These are phyloP conservation scores for Blastomyces percursus DNA, from an alignment of 2,329 filamentous ascomycete genomes.

Conservation along the genomic window DNA sequence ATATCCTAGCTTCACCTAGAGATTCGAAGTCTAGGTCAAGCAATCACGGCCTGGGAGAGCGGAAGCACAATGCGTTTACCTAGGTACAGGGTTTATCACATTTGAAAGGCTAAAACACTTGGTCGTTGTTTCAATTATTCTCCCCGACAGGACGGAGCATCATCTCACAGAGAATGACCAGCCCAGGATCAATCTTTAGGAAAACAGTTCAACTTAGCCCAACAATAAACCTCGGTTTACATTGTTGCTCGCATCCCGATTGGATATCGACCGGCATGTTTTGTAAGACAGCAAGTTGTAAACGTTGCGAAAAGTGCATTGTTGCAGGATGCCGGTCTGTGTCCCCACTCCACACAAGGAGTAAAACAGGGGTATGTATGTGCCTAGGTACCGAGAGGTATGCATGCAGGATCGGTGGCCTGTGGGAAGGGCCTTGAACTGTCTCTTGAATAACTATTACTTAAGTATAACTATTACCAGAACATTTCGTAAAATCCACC, in stretches of 20 bases:
- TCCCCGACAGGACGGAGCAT: background rate
- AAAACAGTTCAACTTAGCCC: background rate
- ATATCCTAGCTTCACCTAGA: background rate
- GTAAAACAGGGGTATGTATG: no score
- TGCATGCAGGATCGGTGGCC: no score
- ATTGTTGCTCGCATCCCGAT: background rate
- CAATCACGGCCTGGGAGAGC: background rate
- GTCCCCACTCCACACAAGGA: background rate
- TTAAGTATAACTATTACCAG: no score
- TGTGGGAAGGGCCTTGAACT: no score
- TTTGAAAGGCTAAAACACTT: background rate
- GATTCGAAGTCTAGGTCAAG: background rate
- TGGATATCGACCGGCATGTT: background rate
- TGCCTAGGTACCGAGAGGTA: background rate
- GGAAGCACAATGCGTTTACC: background rate
- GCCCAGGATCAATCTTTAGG: background rate
- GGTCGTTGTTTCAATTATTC: background rate
- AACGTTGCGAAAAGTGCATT: background rate
- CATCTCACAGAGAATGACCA: background rate
- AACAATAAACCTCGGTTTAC: background rate
- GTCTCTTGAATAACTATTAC: no score
- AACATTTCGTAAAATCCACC: no score
- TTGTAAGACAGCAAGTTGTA: background rate
- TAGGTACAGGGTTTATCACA: background rate
- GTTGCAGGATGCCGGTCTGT: background rate